Evolutionary conservation across 2,329 filamentous ascomycete genomes (phyloP), one percentile per base, ranked within the genome.

Genomic region (Colletotrichum horii): DNA sequence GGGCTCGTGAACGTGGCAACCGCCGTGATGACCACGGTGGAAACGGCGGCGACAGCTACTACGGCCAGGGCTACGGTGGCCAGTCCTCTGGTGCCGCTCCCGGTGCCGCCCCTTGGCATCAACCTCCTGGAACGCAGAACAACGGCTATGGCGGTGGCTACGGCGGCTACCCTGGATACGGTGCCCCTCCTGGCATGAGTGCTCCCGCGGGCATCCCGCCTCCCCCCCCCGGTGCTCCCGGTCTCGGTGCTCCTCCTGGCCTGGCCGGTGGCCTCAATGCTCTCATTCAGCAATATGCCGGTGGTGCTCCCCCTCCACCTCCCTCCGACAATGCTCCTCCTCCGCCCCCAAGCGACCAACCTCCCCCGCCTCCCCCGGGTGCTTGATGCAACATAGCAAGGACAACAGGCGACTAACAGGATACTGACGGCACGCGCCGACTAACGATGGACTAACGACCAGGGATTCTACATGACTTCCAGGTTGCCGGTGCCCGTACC

Each of bases 281-380:
- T 62, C 87, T 95, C 74, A 93, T 94, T 80, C 91, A 94, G 83
- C 92, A 93, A 80, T 94, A 91, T 77, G 87, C 90, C 52, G 86
- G 86, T 77, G 87, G 88, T 64, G 85, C 84, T 36, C 86, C 83
- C 55, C 86, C 86, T 48, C 88, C 89, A 72, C 90, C 91, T 87
- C 89, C 90, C 36, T 89, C 89, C 71, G 89, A 88, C 70, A 87
- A 88, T 78, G 92, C 91, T 77, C 89, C 92, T 73, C 92, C 92
- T 48, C 92, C 91, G 16, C 88, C 89, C 77, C 88, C 89, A 7
- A 89, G 89, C 79, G 90, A 92, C 74, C 87, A 89, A 76, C 90
- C 90, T 77, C 92, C 92, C 26, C 92, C 94, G 28, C 92, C 92
- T 73, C 92, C 92, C 69, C 87, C 87, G 74, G 88, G 88, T 79